These are phyloP conservation scores for Cystobasidiaceae sp. DNA, from an alignment of 1,284 basidiomycete genomes.

Conservation along the genomic window DNA sequence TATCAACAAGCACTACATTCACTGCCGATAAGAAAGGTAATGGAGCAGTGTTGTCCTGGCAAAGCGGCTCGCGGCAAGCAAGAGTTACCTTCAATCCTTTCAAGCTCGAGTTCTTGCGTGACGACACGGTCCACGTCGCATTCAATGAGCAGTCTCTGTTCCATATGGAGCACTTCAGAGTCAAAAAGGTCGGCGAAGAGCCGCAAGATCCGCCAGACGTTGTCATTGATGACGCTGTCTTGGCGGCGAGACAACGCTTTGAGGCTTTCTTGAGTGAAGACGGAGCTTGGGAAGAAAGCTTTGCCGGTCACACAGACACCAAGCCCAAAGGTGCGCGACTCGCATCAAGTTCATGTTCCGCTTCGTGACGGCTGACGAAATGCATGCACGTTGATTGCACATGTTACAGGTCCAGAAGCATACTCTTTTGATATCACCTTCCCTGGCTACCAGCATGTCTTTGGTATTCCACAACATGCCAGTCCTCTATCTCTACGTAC, in stretches of 20 bases:
- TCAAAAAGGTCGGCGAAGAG: slow-evolving; percentile 52
- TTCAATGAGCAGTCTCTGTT: slow-evolving; percentile 84
- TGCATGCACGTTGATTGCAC: neutral
- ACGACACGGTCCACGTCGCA: slow-evolving; percentile 71
- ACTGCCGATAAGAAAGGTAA: slow-evolving; percentile 50
- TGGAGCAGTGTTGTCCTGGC: slow-evolving; percentile 41
- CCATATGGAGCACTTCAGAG: slow-evolving; percentile 96
- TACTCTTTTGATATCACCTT: slow-evolving; percentile 89
- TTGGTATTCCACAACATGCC: slow-evolving; percentile 95
- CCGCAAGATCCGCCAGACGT: slow-evolving; percentile 45
- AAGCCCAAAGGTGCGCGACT: slow-evolving; percentile 91
- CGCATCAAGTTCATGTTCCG: neutral
- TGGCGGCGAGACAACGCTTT: slow-evolving; percentile 64
- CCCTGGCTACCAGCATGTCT: slow-evolving; percentile 81
- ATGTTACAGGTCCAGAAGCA: slow-evolving; percentile 73
- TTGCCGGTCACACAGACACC: slow-evolving; percentile 75
- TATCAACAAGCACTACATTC: slow-evolving; percentile 54
- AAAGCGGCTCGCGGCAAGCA: slow-evolving; percentile 48
- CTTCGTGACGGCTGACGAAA: neutral
- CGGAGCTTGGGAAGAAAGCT: slow-evolving; percentile 84
- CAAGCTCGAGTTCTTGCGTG: slow-evolving; percentile 62
- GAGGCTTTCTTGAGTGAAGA: slow-evolving; percentile 55
- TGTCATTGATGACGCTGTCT: slow-evolving; percentile 56
- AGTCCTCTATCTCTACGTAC: slow-evolving; percentile 81
- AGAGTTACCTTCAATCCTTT: slow-evolving; percentile 68